Base-by-base conservation (phyloP, 805 yeast species). In the Jamesozyma hellenica region DNA sequence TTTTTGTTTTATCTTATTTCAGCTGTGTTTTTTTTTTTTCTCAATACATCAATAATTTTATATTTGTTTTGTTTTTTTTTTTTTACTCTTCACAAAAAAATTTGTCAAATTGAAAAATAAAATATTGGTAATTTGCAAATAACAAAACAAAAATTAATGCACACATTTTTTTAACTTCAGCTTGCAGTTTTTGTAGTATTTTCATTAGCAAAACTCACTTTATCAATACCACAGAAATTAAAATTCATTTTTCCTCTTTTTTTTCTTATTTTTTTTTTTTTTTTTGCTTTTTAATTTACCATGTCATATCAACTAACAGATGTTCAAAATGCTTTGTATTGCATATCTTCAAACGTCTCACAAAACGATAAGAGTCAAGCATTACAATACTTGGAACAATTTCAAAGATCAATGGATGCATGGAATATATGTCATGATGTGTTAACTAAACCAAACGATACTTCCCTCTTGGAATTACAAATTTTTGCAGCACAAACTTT, bases 401-500 rank as follows among this genome's bases (percentile, higher is more conserved):
- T 92, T 62, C 96, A 92, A 61, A 81, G 87, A 56, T 77, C 88
- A 0, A 65, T 68, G 28, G 77, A 74, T 43, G 92, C 97, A 0
- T 92, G 98, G 98, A 67, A 70, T 25, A 53, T 75, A 1, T 70
- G 79, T 28, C 81, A 79, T 52, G 66, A 69, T 35, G 68, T 82
- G 1, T 67, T 87, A 12, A 46, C 44, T 13, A 44, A 56, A 4
- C 38, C 52, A 9, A 21, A 21, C 8, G 49, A 59, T 15, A 50
- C 60, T 5, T 48, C 47, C 25, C 61, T 74, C 4, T 47, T 76
- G 33, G 84, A 81, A 53, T 63, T 82, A 37, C 78, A 77, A 51
- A 67, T 92, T 52, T 92, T 94, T 65, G 81, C 90, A 13, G 82
- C 96, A 0, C 98, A 94, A 58, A 92, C 98, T 0, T 64, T 92